A percentile compares a stretch with the other conserved stretches of the same genome.
These are phyloP conservation scores for Erucastrum elatum DNA, from an alignment of 345 rosid genomes.

Conservation along the genomic window DNA sequence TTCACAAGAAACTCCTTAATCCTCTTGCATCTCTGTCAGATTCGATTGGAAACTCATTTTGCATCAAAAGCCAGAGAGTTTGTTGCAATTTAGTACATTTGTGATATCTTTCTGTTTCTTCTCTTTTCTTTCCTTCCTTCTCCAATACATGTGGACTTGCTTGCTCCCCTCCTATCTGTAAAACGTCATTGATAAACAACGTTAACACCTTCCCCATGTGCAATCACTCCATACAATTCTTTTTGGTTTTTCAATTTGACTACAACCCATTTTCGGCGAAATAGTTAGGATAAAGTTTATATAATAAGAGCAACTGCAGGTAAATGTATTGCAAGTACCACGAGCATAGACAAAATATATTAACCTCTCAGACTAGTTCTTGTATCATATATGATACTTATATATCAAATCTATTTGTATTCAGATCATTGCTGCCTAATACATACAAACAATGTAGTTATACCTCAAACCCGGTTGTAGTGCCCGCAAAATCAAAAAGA, in stretches of 20 bases:
- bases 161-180: conserved; percentile 5
- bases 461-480: conserved; percentile 24
- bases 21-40: conserved; percentile 11
- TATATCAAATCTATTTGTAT: background rate
- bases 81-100: background rate
- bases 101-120: conserved; percentile 1
- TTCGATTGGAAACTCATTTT: background rate
- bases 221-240: background rate
- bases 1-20: conserved; percentile 8
- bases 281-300: background rate
- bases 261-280: background rate
- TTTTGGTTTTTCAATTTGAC: background rate
- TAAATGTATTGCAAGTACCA: background rate
- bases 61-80: background rate
- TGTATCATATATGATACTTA: background rate
- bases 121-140: background rate
- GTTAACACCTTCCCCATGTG: background rate
- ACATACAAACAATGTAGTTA: background rate
- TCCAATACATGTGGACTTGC: conserved; percentile 12
- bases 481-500: conserved; percentile 57
- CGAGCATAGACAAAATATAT: background rate
- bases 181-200: conserved; percentile 3
- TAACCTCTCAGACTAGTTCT: background rate
- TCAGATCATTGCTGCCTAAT: background rate
- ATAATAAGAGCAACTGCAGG: background rate